These are phyloP conservation scores for Brachypodium distachyon DNA, from an alignment of 202 grass and related monocot species.

Conservation along the genomic window DNA sequence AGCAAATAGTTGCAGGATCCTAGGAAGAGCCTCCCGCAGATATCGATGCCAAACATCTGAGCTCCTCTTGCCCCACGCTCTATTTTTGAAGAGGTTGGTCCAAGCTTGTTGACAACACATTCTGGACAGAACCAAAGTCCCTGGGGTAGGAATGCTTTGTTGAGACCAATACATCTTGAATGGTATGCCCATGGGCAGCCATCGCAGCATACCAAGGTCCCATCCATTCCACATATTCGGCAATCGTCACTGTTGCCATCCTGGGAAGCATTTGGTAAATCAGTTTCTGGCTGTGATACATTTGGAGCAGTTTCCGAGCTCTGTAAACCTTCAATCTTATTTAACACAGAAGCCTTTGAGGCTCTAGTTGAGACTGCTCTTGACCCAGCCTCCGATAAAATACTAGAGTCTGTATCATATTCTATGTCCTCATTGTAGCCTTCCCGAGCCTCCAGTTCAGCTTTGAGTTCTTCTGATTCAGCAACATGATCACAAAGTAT, in stretches of 20 bases:
- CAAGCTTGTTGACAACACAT: constrained; percentile 75
- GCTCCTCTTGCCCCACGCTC: constrained; percentile 83
- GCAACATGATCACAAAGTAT: constrained; percentile 78
- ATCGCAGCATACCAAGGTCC: constrained; percentile 93
- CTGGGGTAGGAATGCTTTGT: constrained; percentile 70
- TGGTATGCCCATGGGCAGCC: constrained; percentile 92
- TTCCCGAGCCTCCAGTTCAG: constrained; percentile 79
- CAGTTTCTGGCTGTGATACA: constrained; percentile 25
- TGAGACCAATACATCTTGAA: constrained; percentile 92
- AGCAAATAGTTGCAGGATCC: constrained; percentile 92
- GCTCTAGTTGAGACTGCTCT: constrained; percentile 39
- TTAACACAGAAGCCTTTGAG: constrained; percentile 29
- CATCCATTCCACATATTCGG: constrained; percentile 92
- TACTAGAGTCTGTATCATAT: constrained; percentile 31
- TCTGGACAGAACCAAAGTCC: constrained; percentile 94
- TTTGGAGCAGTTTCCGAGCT: constrained; percentile 11
- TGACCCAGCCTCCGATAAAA: constrained; percentile 17
- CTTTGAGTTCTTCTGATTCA: constrained; percentile 67
- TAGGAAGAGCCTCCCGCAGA: constrained; percentile 57
- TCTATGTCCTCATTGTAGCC: constrained; percentile 69
- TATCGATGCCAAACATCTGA: constrained; percentile 70
- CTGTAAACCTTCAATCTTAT: constrained; percentile 36
- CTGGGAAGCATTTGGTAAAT: constrained; percentile 28
- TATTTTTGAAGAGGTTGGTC: constrained; percentile 56
- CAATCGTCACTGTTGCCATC: constrained; percentile 96